These are phyloP conservation scores for Paraphoma chrysanthemicola DNA, from an alignment of 2,329 filamentous ascomycete species.

Conservation along the genomic window DNA sequence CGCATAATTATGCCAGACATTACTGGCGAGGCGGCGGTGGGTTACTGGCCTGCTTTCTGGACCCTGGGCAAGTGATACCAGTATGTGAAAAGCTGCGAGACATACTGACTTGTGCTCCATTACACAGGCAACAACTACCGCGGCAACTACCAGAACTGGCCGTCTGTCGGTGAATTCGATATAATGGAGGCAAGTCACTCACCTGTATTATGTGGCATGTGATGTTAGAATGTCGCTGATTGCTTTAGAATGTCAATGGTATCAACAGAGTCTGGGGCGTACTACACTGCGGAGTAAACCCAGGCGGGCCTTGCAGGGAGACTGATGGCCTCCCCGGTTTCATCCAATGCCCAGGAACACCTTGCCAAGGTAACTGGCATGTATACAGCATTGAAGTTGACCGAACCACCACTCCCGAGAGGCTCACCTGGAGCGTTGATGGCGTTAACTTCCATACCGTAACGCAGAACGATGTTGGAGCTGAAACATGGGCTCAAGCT, in stretches of 20 bases:
- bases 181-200: slow-evolving; percentile 1
- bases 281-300: slow-evolving; percentile 7
- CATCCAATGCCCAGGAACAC: slow-evolving; percentile 4
- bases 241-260: slow-evolving; percentile 7
- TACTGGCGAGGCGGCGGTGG: slow-evolving; percentile 1
- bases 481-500: slow-evolving; percentile 3
- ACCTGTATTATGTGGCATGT: not conserved
- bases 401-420: slow-evolving; percentile 4
- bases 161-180: slow-evolving; percentile 6
- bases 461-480: slow-evolving; percentile 1
- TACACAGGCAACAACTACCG: slow-evolving; percentile 1
- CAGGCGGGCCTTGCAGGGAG: slow-evolving; percentile 8
- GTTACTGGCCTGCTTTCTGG: slow-evolving; percentile 16
- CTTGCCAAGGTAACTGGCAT: slow-evolving; percentile 13
- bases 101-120: too few relatives aligned
- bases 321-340: not conserved
- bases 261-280: slow-evolving; percentile 5
- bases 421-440: slow-evolving; percentile 11
- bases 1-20: slow-evolving; percentile 14
- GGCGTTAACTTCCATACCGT: slow-evolving; percentile 6
- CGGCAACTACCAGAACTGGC: slow-evolving; percentile 10
- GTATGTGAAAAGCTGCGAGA: too few relatives aligned
- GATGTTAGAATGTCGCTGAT: not conserved
- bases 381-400: slow-evolving; percentile 11
- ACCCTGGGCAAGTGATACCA: slow-evolving; percentile 2